Evolutionary conservation across 371 early-diverging fungal species (phyloP).

Genomic region (Nosema granulosis): DNA sequence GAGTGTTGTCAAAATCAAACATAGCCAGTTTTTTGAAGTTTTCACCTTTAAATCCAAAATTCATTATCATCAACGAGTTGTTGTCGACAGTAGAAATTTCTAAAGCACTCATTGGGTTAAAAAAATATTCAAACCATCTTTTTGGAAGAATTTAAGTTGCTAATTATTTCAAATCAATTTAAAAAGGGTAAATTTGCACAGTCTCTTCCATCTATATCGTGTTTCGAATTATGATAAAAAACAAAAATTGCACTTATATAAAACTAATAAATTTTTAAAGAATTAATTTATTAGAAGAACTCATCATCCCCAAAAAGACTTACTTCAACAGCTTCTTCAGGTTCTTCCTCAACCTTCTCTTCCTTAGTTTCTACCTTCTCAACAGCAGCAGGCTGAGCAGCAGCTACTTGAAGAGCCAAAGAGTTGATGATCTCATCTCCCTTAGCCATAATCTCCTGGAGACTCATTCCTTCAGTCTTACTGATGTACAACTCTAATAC

Average conservation of each 20-base stretch:
- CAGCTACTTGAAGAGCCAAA: constrained; percentile 24
- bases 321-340: constrained; percentile 35
- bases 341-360: constrained; percentile 26
- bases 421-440: constrained; percentile 44
- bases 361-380: neutral
- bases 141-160: too few species aligned
- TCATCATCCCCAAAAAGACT: constrained; percentile 18
- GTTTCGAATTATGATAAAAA: too few species aligned
- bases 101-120: too few species aligned
- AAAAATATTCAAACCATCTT: too few species aligned
- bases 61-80: constrained; percentile 1
- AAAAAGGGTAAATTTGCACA: too few species aligned
- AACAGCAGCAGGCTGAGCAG: constrained; percentile 1
- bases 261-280: too few species aligned
- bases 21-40: constrained; percentile 18
- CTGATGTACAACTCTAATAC: constrained; percentile 32
- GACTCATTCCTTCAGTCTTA: constrained; percentile 28
- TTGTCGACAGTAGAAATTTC: too few species aligned
- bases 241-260: too few species aligned
- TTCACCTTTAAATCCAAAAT: neutral
- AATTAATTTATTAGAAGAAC: constrained; percentile 1
- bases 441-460: constrained; percentile 42
- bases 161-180: too few species aligned
- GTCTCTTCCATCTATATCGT: too few species aligned
- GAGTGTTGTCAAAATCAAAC: constrained; percentile 49